Conservation (phyloP, 2,329 filamentous ascomycete species). For the Cadophora sp. region DNA sequence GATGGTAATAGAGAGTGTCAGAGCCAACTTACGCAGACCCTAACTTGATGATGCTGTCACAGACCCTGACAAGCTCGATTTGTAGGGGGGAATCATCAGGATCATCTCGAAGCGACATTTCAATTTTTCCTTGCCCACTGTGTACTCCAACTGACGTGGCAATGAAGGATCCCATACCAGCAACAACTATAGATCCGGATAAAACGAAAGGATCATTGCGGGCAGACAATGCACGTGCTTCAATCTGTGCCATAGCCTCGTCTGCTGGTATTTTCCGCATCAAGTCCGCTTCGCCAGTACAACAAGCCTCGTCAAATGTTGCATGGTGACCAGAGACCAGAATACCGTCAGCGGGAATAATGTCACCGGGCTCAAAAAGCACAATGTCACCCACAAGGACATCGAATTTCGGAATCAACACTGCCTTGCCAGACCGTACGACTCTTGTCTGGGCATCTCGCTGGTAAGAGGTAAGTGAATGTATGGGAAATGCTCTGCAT, state of each 20-base stretch:
- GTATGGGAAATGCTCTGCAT: too few species aligned
- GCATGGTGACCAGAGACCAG: conserved; percentile 71
- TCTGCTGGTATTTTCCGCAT: not conserved
- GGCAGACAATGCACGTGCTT: conserved; percentile 52
- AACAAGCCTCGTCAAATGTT: conserved; percentile 76
- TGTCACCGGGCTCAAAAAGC: conserved; percentile 75
- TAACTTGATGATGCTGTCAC: too few species aligned
- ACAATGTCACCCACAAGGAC: conserved; percentile 77
- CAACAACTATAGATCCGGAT: conserved; percentile 77
- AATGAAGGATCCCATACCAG: conserved; percentile 77
- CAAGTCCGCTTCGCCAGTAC: conserved; percentile 74
- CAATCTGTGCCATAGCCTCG: not conserved
- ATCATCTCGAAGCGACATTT: conserved; percentile 79
- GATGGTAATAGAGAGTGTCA: too few species aligned
- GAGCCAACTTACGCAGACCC: too few species aligned
- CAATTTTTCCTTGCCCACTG: conserved; percentile 76
- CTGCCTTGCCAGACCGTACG: conserved; percentile 72
- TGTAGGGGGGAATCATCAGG: conserved; percentile 81
- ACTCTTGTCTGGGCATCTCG: too few species aligned
- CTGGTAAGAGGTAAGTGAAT: too few species aligned
- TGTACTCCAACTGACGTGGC: conserved; percentile 79
- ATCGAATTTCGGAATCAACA: conserved; percentile 73
- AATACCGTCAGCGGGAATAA: conserved; percentile 74
- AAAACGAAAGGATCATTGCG: conserved; percentile 73
- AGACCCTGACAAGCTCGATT: conserved; percentile 74